Evolutionary conservation across 1,139 yeast genomes (phyloP).

Genomic region (Kurtzmaniella quercitrusa): DNA sequence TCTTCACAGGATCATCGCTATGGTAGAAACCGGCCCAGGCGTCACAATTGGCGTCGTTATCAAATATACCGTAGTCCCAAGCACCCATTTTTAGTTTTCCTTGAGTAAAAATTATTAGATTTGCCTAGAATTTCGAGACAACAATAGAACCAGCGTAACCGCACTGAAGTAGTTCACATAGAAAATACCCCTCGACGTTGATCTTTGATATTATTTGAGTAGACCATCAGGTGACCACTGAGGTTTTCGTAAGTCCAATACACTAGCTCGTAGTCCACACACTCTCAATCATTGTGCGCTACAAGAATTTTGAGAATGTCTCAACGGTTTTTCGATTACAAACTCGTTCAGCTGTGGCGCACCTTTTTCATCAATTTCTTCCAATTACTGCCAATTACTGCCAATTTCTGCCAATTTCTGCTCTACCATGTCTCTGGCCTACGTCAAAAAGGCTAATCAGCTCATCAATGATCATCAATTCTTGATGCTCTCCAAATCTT

Average conservation of each 20-base stretch:
- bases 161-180: too few species aligned
- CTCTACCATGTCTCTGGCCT: constrained; percentile 7
- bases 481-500: constrained; percentile 61
- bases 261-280: too few species aligned
- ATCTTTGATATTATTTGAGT: too few species aligned
- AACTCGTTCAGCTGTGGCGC: neutral
- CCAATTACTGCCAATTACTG: neutral
- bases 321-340: too few species aligned
- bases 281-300: too few species aligned
- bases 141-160: too few species aligned
- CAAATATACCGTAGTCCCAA: constrained; percentile 14
- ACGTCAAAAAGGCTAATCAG: constrained; percentile 33
- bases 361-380: neutral
- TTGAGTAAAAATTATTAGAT: neutral
- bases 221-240: too few species aligned
- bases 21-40: constrained; percentile 5
- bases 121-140: too few species aligned
- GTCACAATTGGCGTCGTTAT: constrained; percentile 13
- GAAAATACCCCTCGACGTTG: too few species aligned
- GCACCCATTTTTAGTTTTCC: constrained; percentile 12
- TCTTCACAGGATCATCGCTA: constrained; percentile 7
- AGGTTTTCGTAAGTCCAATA: too few species aligned
- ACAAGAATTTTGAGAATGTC: too few species aligned
- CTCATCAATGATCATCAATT: constrained; percentile 43
- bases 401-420: constrained; percentile 7